phyloP scores from a whole-genome alignment of 192 early-diverging fungal genomes.

The Geosiphon pyriformis region DNA sequence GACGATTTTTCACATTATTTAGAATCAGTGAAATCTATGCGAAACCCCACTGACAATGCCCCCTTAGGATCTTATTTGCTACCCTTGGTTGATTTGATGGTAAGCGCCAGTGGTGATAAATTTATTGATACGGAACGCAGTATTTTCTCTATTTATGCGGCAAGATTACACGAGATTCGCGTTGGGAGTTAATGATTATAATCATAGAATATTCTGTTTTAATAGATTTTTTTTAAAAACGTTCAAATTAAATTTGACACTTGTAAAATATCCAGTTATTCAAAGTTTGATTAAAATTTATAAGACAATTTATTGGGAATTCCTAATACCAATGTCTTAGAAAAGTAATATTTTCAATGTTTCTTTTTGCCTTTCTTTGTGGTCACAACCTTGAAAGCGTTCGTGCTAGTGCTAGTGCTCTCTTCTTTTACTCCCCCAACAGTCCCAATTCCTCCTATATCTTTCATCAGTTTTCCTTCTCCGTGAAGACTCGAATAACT shows the following conservation, averaged over 20 bases:
- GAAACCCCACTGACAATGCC: slow-evolving; percentile 38
- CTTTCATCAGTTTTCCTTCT: slow-evolving; percentile 26
- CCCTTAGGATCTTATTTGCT: slow-evolving; percentile 42
- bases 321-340: neutral
- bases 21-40: slow-evolving; percentile 27
- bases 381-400: slow-evolving; percentile 37
- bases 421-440: slow-evolving; percentile 20
- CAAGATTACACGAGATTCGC: slow-evolving; percentile 10
- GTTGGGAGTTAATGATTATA: neutral
- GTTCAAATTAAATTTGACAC: too few species aligned
- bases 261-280: too few species aligned
- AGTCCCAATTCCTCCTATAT: slow-evolving; percentile 24
- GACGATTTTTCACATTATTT: slow-evolving; percentile 42
- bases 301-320: too few species aligned
- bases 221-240: too few species aligned
- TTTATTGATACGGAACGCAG: slow-evolving; percentile 49
- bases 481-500: slow-evolving; percentile 10
- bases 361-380: slow-evolving; percentile 45
- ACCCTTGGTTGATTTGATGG: slow-evolving; percentile 51
- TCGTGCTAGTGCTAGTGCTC: neutral
- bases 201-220: too few species aligned
- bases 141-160: slow-evolving; percentile 34
- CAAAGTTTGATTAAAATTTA: too few species aligned
- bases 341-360: slow-evolving; percentile 1
- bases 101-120: slow-evolving; percentile 42